phyloP scores from a whole-genome alignment of 306 rosid species.

The Dicorynia guianensis region DNA sequence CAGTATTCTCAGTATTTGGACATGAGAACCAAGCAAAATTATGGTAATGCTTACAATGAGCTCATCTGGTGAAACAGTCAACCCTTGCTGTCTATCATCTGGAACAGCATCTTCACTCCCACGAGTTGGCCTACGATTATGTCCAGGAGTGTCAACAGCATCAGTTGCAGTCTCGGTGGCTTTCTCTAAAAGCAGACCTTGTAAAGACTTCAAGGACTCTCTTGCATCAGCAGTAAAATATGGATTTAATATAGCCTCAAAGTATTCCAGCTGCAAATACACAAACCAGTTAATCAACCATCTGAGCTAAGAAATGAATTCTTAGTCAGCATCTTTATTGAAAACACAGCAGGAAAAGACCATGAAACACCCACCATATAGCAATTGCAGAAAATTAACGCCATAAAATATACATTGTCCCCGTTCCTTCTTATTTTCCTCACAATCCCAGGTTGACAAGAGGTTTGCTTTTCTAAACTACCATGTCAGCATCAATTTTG shows the following conservation, averaged over 20 bases:
- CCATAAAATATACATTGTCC: background rate
- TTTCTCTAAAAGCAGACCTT: conserved; percentile 92
- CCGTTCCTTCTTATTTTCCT: too few relatives aligned
- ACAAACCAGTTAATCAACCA: conserved; percentile 42
- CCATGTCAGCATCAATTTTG: background rate
- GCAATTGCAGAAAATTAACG: background rate
- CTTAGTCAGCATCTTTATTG: conserved; percentile 17
- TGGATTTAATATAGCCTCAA: conserved; percentile 89
- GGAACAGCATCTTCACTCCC: conserved; percentile 90
- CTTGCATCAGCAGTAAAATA: conserved; percentile 94
- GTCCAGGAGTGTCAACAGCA: conserved; percentile 82
- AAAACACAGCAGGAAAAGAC: conserved; percentile 22
- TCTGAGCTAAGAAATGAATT: conserved; percentile 13
- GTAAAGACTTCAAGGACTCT: conserved; percentile 89
- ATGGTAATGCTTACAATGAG: conserved; percentile 77
- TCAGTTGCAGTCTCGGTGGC: conserved; percentile 86
- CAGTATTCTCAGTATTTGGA: conserved; percentile 14
- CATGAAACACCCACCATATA: conserved; percentile 11
- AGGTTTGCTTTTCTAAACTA: background rate
- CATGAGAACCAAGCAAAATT: conserved; percentile 23
- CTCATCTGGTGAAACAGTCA: conserved; percentile 85
- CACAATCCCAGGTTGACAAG: too few relatives aligned
- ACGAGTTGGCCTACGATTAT: conserved; percentile 89
- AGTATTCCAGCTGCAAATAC: conserved; percentile 92
- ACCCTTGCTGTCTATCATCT: conserved; percentile 81